A percentile compares a stretch with the other conserved stretches of the same genome.
These are phyloP conservation scores for Fragaria vesca DNA, from an alignment of 306 rosid species.

Conservation along the genomic window DNA sequence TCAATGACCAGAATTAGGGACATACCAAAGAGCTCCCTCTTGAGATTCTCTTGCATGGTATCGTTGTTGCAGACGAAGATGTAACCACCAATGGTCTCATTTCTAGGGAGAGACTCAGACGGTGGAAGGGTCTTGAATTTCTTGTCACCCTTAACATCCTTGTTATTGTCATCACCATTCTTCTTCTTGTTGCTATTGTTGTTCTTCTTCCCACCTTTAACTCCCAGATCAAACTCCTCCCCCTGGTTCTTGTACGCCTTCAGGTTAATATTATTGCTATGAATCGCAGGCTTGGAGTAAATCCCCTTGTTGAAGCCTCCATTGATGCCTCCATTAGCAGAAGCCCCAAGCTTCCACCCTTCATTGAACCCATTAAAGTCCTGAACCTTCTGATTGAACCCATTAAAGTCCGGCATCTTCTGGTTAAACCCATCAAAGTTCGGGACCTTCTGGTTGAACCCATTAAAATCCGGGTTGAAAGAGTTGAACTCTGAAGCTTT, in stretches of 20 bases:
- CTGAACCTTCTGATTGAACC: conserved; percentile 22
- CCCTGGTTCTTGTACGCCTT: conserved; percentile 49
- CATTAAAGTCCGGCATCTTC: conserved; percentile 15
- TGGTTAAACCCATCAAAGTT: conserved; percentile 7
- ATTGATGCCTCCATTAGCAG: conserved; percentile 31
- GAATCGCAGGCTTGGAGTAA: conserved; percentile 52
- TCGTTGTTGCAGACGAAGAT: conserved; percentile 96
- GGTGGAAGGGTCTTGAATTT: conserved; percentile 83
- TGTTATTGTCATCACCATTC: conserved; percentile 43
- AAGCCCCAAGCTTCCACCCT: conserved; percentile 42
- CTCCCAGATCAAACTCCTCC: conserved; percentile 44
- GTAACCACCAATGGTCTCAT: conserved; percentile 84
- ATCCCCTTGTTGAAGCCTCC: conserved; percentile 78
- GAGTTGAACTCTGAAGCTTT: conserved; percentile 17
- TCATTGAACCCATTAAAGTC: conserved; percentile 30
- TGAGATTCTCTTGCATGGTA: conserved; percentile 90
- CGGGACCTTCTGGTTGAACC: background rate
- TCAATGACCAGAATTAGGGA: background rate
- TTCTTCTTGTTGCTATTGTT: conserved; percentile 40
- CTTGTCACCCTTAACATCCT: conserved; percentile 62
- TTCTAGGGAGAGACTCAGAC: conserved; percentile 69
- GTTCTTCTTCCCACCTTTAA: conserved; percentile 45
- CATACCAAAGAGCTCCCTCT: conserved; percentile 82
- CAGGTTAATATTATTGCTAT: conserved; percentile 31
- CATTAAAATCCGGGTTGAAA: conserved; percentile 14